phyloP scores from a whole-genome alignment of 495 filamentous ascomycete genomes.

The Aspergillus campestris region DNA sequence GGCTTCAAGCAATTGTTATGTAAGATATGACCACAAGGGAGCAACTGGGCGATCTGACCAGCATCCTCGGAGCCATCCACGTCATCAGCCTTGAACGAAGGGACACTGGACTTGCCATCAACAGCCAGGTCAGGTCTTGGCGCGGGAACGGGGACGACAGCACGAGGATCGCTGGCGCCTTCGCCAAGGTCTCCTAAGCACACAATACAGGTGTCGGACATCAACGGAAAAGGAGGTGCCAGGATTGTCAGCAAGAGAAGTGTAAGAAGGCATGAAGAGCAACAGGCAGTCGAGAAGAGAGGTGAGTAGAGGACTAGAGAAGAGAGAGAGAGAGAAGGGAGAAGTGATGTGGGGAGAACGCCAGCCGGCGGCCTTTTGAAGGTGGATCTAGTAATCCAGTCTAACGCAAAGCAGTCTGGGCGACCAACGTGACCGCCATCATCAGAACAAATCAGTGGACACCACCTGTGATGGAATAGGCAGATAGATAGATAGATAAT shows the following conservation, averaged over 20 bases:
- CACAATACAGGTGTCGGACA: slow-evolving; percentile 94
- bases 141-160: slow-evolving; percentile 34
- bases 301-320: slow-evolving; percentile 11
- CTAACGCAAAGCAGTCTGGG: slow-evolving; percentile 38
- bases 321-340: slow-evolving; percentile 19
- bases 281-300: slow-evolving; percentile 14
- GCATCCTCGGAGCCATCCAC: slow-evolving; percentile 30
- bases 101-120: slow-evolving; percentile 24
- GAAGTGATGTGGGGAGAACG: slow-evolving; percentile 32
- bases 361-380: slow-evolving; percentile 35
- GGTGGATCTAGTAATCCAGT: slow-evolving; percentile 31
- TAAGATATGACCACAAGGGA: slow-evolving; percentile 78
- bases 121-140: slow-evolving; percentile 37
- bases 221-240: slow-evolving; percentile 37
- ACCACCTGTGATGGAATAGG: not conserved
- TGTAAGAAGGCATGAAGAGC: slow-evolving; percentile 42
- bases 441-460: slow-evolving; percentile 20
- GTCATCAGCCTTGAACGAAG: slow-evolving; percentile 26
- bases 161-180: slow-evolving; percentile 44
- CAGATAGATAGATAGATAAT: no score
- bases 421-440: slow-evolving; percentile 29
- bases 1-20: slow-evolving; percentile 86
- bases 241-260: slow-evolving; percentile 19
- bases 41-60: slow-evolving; percentile 52
- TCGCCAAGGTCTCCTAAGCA: slow-evolving; percentile 85